Percentiles rank a stretch among this genome's conserved stretches.
phyloP scores from a whole-genome alignment of 2,329 filamentous ascomycete species.

The Aspergillus novoparasiticus region DNA sequence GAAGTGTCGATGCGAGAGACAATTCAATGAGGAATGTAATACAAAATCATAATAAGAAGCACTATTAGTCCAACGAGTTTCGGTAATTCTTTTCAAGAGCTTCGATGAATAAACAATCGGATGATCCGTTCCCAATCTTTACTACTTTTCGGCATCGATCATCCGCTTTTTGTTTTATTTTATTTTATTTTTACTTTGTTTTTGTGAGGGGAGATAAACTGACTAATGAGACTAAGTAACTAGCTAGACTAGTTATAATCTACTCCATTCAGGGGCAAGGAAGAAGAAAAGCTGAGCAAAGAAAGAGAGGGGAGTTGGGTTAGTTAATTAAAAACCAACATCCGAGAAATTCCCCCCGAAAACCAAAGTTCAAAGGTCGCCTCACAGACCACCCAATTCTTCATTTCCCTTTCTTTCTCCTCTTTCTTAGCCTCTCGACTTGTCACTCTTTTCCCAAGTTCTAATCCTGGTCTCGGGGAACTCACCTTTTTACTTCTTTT shows the following conservation, averaged over 20 bases:
- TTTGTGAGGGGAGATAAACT: background rate
- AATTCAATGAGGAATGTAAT: background rate
- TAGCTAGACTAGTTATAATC: background rate
- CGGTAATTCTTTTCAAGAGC: background rate
- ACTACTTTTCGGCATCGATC: background rate
- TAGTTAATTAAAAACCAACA: constrained; percentile 1
- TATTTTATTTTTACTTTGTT: background rate
- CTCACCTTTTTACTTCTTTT: constrained; percentile 10
- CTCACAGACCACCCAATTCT: constrained; percentile 10
- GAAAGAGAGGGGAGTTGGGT: background rate
- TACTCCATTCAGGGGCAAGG: background rate
- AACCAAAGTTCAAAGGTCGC: background rate
- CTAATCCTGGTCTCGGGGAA: constrained; percentile 2
- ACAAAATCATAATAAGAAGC: background rate
- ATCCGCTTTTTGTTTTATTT: background rate
- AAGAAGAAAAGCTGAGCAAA: background rate
- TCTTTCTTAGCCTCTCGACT: constrained; percentile 17
- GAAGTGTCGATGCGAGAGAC: background rate
- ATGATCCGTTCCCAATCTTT: background rate
- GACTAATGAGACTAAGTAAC: background rate
- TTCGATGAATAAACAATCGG: background rate
- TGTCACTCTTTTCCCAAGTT: constrained; percentile 20
- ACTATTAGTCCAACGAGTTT: background rate
- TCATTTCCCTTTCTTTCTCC: constrained; percentile 15
- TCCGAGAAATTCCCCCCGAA: background rate